A percentile compares a stretch with the other conserved stretches of the same genome.
Evolutionary conservation across 371 early-diverging fungal species (phyloP).

Genomic region (Mucor mucedo): DNA sequence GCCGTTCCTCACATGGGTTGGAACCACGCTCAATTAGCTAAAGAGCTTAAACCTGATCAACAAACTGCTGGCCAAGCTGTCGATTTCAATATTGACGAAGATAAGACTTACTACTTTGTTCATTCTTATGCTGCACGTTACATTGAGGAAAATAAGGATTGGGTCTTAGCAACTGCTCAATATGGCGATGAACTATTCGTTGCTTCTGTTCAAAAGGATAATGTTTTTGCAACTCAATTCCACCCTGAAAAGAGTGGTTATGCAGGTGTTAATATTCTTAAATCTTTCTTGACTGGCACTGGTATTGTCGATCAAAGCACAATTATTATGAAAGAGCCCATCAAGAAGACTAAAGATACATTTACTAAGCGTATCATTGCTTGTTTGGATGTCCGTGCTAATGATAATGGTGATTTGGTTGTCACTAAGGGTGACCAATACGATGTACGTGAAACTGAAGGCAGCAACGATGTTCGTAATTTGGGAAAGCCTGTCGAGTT

Average conservation of each 20-base stretch:
- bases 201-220: constrained; percentile 80
- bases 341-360: constrained; percentile 48
- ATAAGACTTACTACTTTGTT: constrained; percentile 90
- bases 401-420: constrained; percentile 95
- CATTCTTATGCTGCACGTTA: constrained; percentile 92
- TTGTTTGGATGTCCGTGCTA: constrained; percentile 95
- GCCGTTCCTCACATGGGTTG: constrained; percentile 99
- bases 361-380: constrained; percentile 93
- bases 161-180: constrained; percentile 80
- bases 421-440: constrained; percentile 99
- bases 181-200: constrained; percentile 90
- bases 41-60: constrained; percentile 20
- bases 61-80: constrained; percentile 30
- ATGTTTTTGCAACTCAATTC: constrained; percentile 95
- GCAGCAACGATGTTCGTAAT: constrained; percentile 86
- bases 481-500: constrained; percentile 96
- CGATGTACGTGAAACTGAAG: constrained; percentile 88
- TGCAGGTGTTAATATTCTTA: constrained; percentile 83
- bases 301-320: constrained; percentile 42
- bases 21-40: constrained; percentile 74
- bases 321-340: constrained; percentile 33
- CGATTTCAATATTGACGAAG: constrained; percentile 50
- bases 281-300: constrained; percentile 75
- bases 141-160: constrained; percentile 53
- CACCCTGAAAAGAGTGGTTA: constrained; percentile 97